These are phyloP conservation scores for Abrus pulchellus DNA, from an alignment of 306 rosid species.

Conservation along the genomic window DNA sequence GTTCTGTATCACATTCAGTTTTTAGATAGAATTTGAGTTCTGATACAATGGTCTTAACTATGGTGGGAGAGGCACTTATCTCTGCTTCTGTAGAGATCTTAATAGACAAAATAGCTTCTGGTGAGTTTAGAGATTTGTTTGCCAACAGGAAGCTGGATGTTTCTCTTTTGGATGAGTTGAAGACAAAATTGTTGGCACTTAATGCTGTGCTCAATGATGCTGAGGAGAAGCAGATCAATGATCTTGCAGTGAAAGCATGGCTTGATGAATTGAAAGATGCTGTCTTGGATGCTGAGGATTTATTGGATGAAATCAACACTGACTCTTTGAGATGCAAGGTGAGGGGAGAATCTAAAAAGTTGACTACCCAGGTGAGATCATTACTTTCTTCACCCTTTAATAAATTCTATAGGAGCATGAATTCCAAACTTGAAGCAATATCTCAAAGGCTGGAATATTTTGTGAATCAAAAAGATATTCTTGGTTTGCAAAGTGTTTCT, in stretches of 20 bases:
- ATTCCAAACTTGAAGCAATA: conserved; percentile 39
- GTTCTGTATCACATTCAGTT: too few relatives aligned
- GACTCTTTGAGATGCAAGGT: conserved; percentile 8
- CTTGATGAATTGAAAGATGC: conserved; percentile 36
- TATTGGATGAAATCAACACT: conserved; percentile 12
- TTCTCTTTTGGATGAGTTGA: too few relatives aligned
- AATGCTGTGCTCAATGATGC: too few relatives aligned
- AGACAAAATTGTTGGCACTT: too few relatives aligned
- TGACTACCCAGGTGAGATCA: conserved; percentile 40
- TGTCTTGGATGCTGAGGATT: conserved; percentile 31
- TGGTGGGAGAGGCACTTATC: conserved; percentile 8
- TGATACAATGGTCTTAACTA: not conserved
- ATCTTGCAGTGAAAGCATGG: not conserved
- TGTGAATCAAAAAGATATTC: conserved; percentile 48
- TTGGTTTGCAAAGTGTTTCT: conserved; percentile 48
- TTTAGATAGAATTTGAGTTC: too few relatives aligned
- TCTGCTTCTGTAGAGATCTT: not conserved
- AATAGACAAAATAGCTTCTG: not conserved
- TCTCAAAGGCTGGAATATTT: conserved; percentile 33
- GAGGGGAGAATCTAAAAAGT: not conserved
- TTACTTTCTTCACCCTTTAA: conserved; percentile 44
- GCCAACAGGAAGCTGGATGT: too few relatives aligned
- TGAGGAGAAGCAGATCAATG: not conserved
- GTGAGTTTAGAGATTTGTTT: not conserved
- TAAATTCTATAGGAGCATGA: conserved; percentile 44